phyloP scores from a whole-genome alignment of 1,284 basidiomycete species.

The Trametes pubescens region DNA sequence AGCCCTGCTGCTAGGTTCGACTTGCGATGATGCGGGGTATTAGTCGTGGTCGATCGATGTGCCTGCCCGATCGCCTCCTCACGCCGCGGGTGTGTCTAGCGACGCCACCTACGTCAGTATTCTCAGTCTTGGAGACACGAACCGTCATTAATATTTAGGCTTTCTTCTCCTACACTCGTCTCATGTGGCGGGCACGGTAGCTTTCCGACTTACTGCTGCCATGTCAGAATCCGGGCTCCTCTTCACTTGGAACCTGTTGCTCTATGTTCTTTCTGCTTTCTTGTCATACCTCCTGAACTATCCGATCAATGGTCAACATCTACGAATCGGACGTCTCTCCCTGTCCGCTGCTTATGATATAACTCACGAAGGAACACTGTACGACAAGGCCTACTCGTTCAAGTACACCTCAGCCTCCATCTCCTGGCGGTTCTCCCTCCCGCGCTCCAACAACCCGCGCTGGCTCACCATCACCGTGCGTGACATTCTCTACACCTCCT shows the following conservation, averaged over 20 bases:
- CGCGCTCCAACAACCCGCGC: slow-evolving; percentile 42
- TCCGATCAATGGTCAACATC: slow-evolving; percentile 29
- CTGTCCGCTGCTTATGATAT: slow-evolving; percentile 29
- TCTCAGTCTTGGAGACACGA: not conserved
- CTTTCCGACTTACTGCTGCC: not conserved
- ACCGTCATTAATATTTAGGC: not conserved
- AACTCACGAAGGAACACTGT: slow-evolving; percentile 32
- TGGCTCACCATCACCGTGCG: slow-evolving; percentile 44
- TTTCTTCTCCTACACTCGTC: not conserved
- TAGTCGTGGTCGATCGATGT: not conserved
- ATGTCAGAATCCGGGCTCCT: slow-evolving; percentile 10
- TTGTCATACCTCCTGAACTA: slow-evolving; percentile 31
- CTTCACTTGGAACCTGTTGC: slow-evolving; percentile 11
- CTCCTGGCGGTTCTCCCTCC: slow-evolving; percentile 43
- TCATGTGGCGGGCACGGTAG: not conserved
- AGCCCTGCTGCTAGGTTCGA: no score
- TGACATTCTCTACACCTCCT: slow-evolving; percentile 45
- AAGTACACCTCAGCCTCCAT: slow-evolving; percentile 29
- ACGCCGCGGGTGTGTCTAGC: not conserved
- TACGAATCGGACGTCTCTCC: slow-evolving; percentile 35
- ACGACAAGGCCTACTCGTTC: slow-evolving; percentile 34
- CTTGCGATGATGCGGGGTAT: not conserved
- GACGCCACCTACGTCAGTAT: slow-evolving; percentile 16
- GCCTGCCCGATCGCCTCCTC: not conserved
- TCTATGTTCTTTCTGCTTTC: slow-evolving; percentile 18